A percentile compares a stretch with the other conserved stretches of the same genome.
Conservation (phyloP, 345 rosid species). For the Hibiscus syriacus region DNA sequence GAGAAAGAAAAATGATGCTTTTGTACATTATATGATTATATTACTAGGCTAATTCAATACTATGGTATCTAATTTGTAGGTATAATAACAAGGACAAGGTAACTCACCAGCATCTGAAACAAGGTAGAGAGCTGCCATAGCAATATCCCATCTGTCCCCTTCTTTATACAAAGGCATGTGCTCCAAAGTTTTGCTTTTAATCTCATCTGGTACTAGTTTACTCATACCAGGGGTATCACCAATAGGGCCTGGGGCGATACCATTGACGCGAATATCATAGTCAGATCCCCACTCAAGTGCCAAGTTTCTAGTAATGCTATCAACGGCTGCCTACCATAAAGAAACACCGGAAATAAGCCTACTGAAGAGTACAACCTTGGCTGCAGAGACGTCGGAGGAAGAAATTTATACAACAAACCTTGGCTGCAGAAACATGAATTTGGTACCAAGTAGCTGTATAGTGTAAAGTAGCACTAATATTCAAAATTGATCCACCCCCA, state of each 20-base stretch:
- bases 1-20: too few species aligned
- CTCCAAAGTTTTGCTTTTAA: constrained; percentile 30
- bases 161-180: constrained; percentile 50
- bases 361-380: neutral
- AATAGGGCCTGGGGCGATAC: constrained; percentile 84
- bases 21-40: too few species aligned
- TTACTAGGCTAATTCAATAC: too few species aligned
- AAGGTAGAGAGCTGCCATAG: constrained; percentile 77
- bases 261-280: constrained; percentile 52
- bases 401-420: constrained; percentile 28
- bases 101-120: constrained; percentile 60
- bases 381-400: neutral
- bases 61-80: too few species aligned
- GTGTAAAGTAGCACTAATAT: constrained; percentile 75
- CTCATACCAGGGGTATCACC: constrained; percentile 72
- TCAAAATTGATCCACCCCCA: constrained; percentile 53
- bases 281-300: constrained; percentile 87
- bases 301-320: constrained; percentile 57
- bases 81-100: neutral
- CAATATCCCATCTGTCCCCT: constrained; percentile 83
- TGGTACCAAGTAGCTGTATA: constrained; percentile 82
- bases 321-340: constrained; percentile 63
- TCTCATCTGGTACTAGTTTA: constrained; percentile 66
- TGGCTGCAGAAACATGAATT: constrained; percentile 80
- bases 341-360: neutral